Base-by-base conservation (phyloP, 208 protist species). In the Acanthamoeba castellanii region DNA sequence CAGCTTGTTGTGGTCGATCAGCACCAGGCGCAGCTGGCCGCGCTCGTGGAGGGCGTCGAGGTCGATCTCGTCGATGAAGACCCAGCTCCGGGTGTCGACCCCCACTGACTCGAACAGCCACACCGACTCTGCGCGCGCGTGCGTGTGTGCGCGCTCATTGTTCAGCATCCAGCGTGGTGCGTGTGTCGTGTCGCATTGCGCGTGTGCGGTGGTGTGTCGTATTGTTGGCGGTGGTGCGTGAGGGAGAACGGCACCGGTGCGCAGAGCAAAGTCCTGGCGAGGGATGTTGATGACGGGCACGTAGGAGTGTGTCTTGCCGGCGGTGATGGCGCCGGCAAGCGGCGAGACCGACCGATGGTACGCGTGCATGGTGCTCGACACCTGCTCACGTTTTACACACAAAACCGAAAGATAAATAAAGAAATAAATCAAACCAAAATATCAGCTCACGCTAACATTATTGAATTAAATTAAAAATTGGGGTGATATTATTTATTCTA, bases 51-150 rank as follows among this genome's bases (percentile, higher is more conserved):
- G 50, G 37, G 81, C 45, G 32, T 57, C 34, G 81, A 89, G 81
- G 81, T 89, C 81, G 25, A 89, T 37, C 81, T 89, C 81, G 55
- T 89, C 81, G 50, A 89, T 66, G 55, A 89, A 89, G 55, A 89
- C 30, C 45, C 16, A 30, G 13, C 4, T 20, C 7, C 14, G 6
- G 50, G 32, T 57, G 20, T 89, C 30, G 20, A 89, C 14, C 5
- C 81, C 81, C 9, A 66, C 45, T 4, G 45, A 66, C 5, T 13
- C 3, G 37, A 89, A 89, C 25, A 89, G 32, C 81, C 81, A 89
- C 45, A 89, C 81, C 20, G 81, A 89, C 25, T 89, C 81, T 89
- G 81, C 61, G 72, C 34, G 42, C 18, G 27, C 20, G 18, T 72
- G 5, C 20, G 18, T 66, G 59, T 22, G 59, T 66, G 59, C 59